Evolutionary conservation across 2,329 filamentous ascomycete species (phyloP), one percentile per base, ranked within the genome.

Genomic region (Rhynchosporium agropyri): DNA sequence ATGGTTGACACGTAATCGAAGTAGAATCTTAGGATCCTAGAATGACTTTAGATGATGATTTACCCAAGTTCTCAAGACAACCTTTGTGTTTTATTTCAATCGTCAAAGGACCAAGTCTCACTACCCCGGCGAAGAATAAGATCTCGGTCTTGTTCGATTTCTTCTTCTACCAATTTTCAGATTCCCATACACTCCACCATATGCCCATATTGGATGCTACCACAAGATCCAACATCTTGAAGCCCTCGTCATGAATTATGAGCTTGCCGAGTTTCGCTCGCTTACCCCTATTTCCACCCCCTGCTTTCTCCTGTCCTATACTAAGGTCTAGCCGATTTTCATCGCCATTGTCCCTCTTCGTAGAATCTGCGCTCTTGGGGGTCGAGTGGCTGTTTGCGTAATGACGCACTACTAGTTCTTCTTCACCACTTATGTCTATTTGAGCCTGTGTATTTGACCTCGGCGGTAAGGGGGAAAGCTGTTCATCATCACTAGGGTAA

Each of bases 151-250:
- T 58, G 8, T 28, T 29, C 31, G 33, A n/a, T 49, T 49, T 26
- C 8, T 4, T 2, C 43, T 58, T 26, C 56, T 49, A 58, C 42
- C 28, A 46, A 49, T 60, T 46, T 28, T 51, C 43, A n/a, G 46
- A 60, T 36, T 91, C 89, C 84, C 92, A 97, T 3, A 90, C 87
- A 70, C 88, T 87, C 93, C 94, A 98, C 91, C 93, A 99, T 15
- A 98, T 79, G 0, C 90, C 92, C 77, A 99, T 85, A 73, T 97
- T 97, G 10, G 92, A 90, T 3, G 94, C 91, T 26, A 99, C 91
- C 0, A 96, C 81, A 63, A 99, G 76, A 79, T 99, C 95, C 71
- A 98, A 77, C 94, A 99, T 98, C 79, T 96, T 96, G 68, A 96
- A 78, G 0, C 95, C 95, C 71, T 96, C 93, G 61, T 94, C 87